Base-by-base conservation (phyloP, 2,329 filamentous ascomycete species). In the Ambrosiella xylebori region DNA sequence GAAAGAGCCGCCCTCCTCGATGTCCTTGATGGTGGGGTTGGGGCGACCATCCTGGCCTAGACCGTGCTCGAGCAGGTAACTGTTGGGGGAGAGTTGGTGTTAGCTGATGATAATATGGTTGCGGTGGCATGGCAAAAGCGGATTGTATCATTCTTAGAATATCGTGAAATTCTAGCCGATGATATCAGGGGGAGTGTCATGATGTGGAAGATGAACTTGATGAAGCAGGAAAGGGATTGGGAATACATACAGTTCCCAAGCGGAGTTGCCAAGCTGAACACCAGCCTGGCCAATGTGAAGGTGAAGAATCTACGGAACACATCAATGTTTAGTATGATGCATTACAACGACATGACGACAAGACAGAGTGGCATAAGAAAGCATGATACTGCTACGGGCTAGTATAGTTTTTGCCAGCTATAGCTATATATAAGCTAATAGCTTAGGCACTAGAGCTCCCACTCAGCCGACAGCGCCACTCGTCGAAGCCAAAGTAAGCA, bases 41-140 rank as follows among this genome's bases (percentile, higher is more conserved):
- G 78, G 77, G 60, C 77, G 78, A 64, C 82, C 82, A 68, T 86
- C 82, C 58, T 71, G 70, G 65, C 78, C 78, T 64, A 86, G 78
- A 65, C 82, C 82, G 67, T 86, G 82, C 76, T 86, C 83, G 63
- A 86, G 79, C 63, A 85, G 80, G 70, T 86, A 86, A 66, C 82
- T 85, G 67, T 63, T 50, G 50, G 54, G 54, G 9, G n/a, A 9
- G 38, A 38, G n/a, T 47, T 17, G n/a, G 19, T 47, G 44, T 47
- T 47, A 47, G 44, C n/a, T 17, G 12, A 19, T 27, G 45, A 13
- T 37, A 40, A 54, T 8, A 36, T 47, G 44, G 44, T 47, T 13
- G 44, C 44, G n/a, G 3, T 15, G 19, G 44, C n/a, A n/a, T 15
- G n/a, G n/a, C 27, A 27, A 27, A 27, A 27, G 3, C 2, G 27